phyloP scores from a whole-genome alignment of 257 asterid genomes.

The Solanum bukasovii region DNA sequence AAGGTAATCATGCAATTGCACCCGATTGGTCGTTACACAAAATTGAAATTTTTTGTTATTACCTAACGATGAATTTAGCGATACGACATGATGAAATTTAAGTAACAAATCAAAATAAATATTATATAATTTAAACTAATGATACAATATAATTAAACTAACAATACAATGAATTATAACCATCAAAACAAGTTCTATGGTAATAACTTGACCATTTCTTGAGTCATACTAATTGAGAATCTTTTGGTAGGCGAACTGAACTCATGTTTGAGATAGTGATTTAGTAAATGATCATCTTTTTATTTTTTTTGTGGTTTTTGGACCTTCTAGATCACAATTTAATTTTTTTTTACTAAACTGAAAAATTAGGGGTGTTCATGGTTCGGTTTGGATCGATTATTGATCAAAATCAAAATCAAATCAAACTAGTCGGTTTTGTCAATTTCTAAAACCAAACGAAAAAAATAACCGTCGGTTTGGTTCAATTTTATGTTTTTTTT shows the following conservation, averaged over 20 bases:
- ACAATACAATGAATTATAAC: no score
- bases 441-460: no score
- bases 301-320: rapidly evolving
- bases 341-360: not conserved
- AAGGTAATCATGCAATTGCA: not conserved
- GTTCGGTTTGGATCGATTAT: no score
- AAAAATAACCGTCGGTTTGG: no score
- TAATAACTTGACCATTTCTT: not conserved
- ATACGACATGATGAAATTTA: no score
- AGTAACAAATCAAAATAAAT: not conserved
- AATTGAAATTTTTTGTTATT: no score
- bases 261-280: not conserved
- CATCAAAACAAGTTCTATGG: not conserved
- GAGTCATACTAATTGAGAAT: not conserved
- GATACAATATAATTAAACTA: no score
- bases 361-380: not conserved
- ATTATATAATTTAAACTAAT: no score
- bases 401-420: no score
- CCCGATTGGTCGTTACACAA: no score
- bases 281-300: not conserved
- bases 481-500: no score
- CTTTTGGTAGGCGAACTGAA: not conserved
- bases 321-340: not conserved
- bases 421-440: no score
- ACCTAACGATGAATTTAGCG: not conserved